These are phyloP conservation scores for Somion occarium DNA, from an alignment of 1,284 basidiomycete genomes.

Conservation along the genomic window DNA sequence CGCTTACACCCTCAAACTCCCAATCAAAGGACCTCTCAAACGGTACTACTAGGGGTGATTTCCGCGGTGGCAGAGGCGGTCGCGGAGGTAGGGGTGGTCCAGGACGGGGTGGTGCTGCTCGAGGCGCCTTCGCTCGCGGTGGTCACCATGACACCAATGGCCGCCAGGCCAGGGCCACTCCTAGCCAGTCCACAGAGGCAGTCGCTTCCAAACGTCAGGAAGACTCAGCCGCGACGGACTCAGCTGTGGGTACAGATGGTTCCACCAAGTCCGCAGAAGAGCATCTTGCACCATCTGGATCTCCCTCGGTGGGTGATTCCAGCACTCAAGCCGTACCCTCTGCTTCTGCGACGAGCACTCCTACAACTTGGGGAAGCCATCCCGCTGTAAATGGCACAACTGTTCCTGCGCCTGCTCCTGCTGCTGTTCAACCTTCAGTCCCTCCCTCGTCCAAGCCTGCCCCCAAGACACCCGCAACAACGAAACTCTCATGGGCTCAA, in stretches of 20 bases:
- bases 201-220: constrained; percentile 14
- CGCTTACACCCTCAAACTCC: constrained; percentile 25
- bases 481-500: constrained; percentile 78
- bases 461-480: constrained; percentile 59
- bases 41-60: constrained; percentile 47
- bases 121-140: constrained; percentile 49
- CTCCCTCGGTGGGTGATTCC: constrained; percentile 11
- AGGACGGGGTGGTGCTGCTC: constrained; percentile 49
- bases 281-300: constrained; percentile 7
- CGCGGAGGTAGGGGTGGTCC: constrained; percentile 58
- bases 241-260: constrained; percentile 4
- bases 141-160: constrained; percentile 50
- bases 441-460: constrained; percentile 8
- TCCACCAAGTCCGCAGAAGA: background rate
- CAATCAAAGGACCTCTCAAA: constrained; percentile 45
- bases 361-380: constrained; percentile 35
- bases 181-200: constrained; percentile 17
- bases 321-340: constrained; percentile 19
- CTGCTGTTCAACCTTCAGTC: constrained; percentile 17
- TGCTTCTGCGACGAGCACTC: constrained; percentile 9
- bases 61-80: constrained; percentile 61
- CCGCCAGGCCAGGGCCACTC: constrained; percentile 28
- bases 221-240: constrained; percentile 14
- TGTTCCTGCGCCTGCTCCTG: constrained; percentile 16
- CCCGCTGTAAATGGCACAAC: constrained; percentile 34